Evolutionary conservation across 352 stramenopile genomes (phyloP).

Genomic region (Phytophthora hybrid): DNA sequence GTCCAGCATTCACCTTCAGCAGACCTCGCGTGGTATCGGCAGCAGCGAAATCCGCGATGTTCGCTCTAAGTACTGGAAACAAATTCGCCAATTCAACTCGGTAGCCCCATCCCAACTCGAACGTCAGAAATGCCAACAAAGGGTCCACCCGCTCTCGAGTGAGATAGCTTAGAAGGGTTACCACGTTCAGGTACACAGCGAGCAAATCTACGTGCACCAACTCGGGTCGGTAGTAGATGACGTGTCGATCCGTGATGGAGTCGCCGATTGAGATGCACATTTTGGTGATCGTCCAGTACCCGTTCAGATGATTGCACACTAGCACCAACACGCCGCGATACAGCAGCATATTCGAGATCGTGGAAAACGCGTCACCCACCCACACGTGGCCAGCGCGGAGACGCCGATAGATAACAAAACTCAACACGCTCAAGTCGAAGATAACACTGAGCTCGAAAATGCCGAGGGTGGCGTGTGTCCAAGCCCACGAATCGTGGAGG

Average conservation of each 20-base stretch:
- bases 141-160: constrained; percentile 42
- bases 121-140: constrained; percentile 33
- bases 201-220: constrained; percentile 47
- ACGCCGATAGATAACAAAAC: constrained; percentile 45
- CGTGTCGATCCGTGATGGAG: constrained; percentile 24
- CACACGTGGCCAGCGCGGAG: constrained; percentile 41
- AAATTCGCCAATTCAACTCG: constrained; percentile 17
- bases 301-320: constrained; percentile 46
- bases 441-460: constrained; percentile 40
- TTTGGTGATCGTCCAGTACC: constrained; percentile 47
- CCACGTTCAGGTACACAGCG: constrained; percentile 40
- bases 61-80: constrained; percentile 24
- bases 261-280: constrained; percentile 33
- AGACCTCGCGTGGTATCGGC: constrained; percentile 21
- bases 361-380: constrained; percentile 52
- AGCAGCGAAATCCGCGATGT: constrained; percentile 27
- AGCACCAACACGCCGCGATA: constrained; percentile 45
- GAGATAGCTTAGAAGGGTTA: constrained; percentile 33
- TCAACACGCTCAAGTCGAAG: constrained; percentile 38
- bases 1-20: constrained; percentile 17
- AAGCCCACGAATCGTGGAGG: constrained; percentile 57
- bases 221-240: constrained; percentile 41
- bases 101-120: constrained; percentile 36
- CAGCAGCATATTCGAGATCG: constrained; percentile 44
- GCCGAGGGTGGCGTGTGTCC: constrained; percentile 46